These are phyloP conservation scores for Backusella psychrophila DNA, from an alignment of 192 early-diverging fungal genomes.

Conservation along the genomic window DNA sequence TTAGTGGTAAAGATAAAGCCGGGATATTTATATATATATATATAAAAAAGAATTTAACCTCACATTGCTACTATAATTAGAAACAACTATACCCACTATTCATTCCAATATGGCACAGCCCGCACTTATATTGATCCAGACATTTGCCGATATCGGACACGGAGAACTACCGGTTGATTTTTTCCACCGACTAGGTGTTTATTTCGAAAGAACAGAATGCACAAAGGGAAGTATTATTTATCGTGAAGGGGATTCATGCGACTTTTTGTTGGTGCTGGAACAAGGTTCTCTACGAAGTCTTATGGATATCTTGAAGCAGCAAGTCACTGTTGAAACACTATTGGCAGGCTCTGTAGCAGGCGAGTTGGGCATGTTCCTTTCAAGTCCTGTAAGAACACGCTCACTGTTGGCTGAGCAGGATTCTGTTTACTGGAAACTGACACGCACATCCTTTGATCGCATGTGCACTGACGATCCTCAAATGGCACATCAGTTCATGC, in stretches of 20 bases:
- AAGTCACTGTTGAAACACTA: constrained; percentile 69
- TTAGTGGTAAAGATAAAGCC: constrained; percentile 19
- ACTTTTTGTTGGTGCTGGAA: constrained; percentile 76
- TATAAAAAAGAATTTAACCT: background rate
- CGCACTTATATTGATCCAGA: constrained; percentile 54
- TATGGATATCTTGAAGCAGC: background rate
- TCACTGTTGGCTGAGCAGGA: constrained; percentile 62
- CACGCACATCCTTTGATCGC: constrained; percentile 59
- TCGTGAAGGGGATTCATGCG: constrained; percentile 53
- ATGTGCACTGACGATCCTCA: constrained; percentile 68
- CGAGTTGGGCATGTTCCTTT: constrained; percentile 79
- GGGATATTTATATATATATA: background rate
- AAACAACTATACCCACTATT: constrained; percentile 12
- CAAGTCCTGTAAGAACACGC: constrained; percentile 35
- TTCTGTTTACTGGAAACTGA: constrained; percentile 74
- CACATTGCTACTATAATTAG: constrained; percentile 1
- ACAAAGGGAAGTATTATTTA: constrained; percentile 63
- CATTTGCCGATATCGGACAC: constrained; percentile 57
- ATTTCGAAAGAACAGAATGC: constrained; percentile 64
- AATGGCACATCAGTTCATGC: constrained; percentile 73
- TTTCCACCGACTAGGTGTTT: constrained; percentile 54
- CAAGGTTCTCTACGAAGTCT: constrained; percentile 58
- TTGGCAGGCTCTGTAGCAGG: constrained; percentile 91
- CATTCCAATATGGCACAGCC: constrained; percentile 48
- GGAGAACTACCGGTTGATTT: constrained; percentile 37